A percentile compares a stretch with the other conserved stretches of the same genome.
phyloP scores from a whole-genome alignment of 108 stramenopile species.

The Fragilariopsis cylindrus region DNA sequence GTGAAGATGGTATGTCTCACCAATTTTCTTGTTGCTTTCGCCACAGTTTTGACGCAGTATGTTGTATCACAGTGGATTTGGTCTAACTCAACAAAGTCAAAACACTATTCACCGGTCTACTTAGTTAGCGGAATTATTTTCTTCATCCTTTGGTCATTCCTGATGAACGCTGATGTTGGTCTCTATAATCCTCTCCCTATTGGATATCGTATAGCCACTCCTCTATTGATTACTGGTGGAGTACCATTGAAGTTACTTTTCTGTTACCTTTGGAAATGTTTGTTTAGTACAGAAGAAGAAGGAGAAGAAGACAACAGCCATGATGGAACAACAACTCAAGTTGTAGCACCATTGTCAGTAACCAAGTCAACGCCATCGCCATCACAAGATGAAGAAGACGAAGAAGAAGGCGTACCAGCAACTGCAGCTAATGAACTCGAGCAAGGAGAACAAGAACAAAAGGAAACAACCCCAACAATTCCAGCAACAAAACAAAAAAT shows the following conservation, averaged over 20 bases:
- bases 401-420: background rate
- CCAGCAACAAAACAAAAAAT: background rate
- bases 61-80: background rate
- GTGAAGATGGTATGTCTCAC: background rate
- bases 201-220: background rate
- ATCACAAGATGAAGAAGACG: background rate
- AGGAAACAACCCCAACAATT: background rate
- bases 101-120: background rate
- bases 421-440: background rate
- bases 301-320: no score
- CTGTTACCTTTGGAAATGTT: background rate
- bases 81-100: background rate
- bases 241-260: background rate
- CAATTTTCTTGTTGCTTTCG: background rate
- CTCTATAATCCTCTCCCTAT: background rate
- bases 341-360: no score
- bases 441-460: background rate
- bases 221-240: background rate
- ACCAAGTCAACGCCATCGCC: no score
- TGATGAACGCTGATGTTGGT: background rate
- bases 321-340: no score
- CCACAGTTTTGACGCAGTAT: background rate
- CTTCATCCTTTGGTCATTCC: background rate
- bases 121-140: background rate
- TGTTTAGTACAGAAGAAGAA: background rate